phyloP scores from a whole-genome alignment of 2,329 filamentous ascomycete species.

The Colletotrichum tanaceti region DNA sequence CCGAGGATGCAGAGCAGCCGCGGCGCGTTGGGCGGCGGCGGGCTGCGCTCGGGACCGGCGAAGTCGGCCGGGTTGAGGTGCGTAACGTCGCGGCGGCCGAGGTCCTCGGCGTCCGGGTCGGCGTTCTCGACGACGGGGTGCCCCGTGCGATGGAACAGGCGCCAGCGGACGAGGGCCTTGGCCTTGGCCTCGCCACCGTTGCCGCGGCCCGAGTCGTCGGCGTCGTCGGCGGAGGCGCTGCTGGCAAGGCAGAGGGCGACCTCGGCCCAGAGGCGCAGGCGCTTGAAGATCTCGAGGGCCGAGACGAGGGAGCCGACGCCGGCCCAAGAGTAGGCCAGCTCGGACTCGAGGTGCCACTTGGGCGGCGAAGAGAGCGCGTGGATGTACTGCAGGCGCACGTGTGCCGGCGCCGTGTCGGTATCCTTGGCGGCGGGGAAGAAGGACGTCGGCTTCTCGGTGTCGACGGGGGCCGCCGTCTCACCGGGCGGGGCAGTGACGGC shows the following conservation, averaged over 20 bases:
- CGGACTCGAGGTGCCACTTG: conserved; percentile 93
- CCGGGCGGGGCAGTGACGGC: conserved; percentile 55
- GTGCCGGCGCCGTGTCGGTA: conserved; percentile 80
- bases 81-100: conserved; percentile 59
- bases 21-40: conserved; percentile 83
- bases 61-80: conserved; percentile 66
- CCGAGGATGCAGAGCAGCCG: conserved; percentile 93
- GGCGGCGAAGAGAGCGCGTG: conserved; percentile 87
- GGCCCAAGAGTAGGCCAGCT: conserved; percentile 93
- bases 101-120: conserved; percentile 59
- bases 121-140: conserved; percentile 42
- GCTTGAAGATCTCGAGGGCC: conserved; percentile 94
- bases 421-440: conserved; percentile 84
- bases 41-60: conserved; percentile 73
- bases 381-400: conserved; percentile 83
- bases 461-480: conserved; percentile 26
- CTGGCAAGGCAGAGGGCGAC: conserved; percentile 88
- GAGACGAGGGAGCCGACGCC: conserved; percentile 87
- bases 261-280: conserved; percentile 93
- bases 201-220: conserved; percentile 66
- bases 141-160: conserved; percentile 77
- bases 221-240: conserved; percentile 58
- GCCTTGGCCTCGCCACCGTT: conserved; percentile 81
- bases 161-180: conserved; percentile 77
- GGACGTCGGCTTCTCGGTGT: conserved; percentile 69